These are phyloP conservation scores for Chloranthus sessilifolius DNA, from an alignment of 164 flowering plant species.

Conservation along the genomic window DNA sequence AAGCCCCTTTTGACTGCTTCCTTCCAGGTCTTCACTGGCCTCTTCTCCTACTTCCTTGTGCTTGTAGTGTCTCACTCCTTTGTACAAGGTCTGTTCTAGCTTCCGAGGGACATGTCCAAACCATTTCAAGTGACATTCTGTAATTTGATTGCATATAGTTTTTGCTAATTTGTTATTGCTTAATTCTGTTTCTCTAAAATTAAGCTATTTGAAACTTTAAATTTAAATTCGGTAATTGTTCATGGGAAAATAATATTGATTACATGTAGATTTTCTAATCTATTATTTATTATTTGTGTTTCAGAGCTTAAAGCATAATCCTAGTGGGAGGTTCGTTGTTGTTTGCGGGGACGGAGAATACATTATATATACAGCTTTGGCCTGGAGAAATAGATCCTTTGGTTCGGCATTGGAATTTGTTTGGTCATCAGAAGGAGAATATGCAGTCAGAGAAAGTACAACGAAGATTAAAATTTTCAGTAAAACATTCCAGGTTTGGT, in stretches of 20 bases:
- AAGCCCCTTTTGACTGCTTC: no score
- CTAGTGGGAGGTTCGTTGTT: conserved; percentile 97
- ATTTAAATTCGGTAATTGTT: no score
- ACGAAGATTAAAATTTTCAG: conserved; percentile 87
- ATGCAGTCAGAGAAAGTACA: conserved; percentile 93
- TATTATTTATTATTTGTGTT: no score
- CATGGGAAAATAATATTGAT: no score
- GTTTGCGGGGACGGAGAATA: conserved; percentile 99
- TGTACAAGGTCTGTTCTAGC: no score
- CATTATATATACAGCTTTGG: conserved; percentile 90
- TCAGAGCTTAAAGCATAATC: conserved; percentile 96
- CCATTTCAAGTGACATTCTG: not conserved
- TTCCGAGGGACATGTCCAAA: no score
- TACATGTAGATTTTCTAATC: no score
- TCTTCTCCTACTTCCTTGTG: no score
- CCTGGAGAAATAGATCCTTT: conserved; percentile 99
- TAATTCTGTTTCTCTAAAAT: conserved; percentile 1
- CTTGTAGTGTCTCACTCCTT: no score
- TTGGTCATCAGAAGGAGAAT: conserved; percentile 99
- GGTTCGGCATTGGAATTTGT: conserved; percentile 94
- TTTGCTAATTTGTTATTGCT: not conserved
- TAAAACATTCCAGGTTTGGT: conserved; percentile 78
- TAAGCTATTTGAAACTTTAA: no score
- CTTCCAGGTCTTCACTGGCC: no score
- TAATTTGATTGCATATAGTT: not conserved